phyloP scores from a whole-genome alignment of 371 early-diverging fungal species.

The Mortierella sp. region DNA sequence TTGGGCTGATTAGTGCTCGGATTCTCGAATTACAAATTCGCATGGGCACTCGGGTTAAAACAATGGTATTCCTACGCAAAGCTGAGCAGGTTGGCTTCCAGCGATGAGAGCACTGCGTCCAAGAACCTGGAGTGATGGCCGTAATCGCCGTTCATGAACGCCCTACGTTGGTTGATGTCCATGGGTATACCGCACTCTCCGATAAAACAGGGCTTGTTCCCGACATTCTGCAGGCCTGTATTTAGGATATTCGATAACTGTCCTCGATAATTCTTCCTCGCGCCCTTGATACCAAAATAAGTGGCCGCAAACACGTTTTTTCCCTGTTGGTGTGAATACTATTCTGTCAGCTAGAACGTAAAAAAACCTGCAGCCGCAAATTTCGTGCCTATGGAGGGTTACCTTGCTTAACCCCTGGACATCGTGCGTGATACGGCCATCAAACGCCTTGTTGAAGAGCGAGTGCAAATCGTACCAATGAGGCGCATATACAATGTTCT shows the following conservation, averaged over 20 bases:
- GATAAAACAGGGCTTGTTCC: slow-evolving; percentile 72
- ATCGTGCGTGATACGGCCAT: slow-evolving; percentile 80
- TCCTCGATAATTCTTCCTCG: slow-evolving; percentile 77
- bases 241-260: slow-evolving; percentile 78
- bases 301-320: slow-evolving; percentile 78
- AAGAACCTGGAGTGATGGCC: slow-evolving; percentile 74
- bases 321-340: slow-evolving; percentile 59
- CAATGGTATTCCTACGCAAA: slow-evolving; percentile 83
- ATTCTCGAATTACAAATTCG: too few species aligned
- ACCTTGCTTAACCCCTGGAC: slow-evolving; percentile 78
- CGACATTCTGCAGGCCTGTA: slow-evolving; percentile 71
- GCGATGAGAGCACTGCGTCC: slow-evolving; percentile 77
- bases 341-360: too few species aligned
- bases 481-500: slow-evolving; percentile 78
- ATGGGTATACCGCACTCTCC: slow-evolving; percentile 91
- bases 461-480: slow-evolving; percentile 89
- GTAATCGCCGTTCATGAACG: slow-evolving; percentile 79
- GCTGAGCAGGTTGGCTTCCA: slow-evolving; percentile 80
- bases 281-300: slow-evolving; percentile 84
- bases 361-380: neutral
- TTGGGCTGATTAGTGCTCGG: too few species aligned
- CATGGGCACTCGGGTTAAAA: too few species aligned
- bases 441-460: slow-evolving; percentile 79
- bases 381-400: slow-evolving; percentile 9
- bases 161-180: slow-evolving; percentile 81